Evolutionary conservation across 2,329 filamentous ascomycete genomes (phyloP), one percentile per base, ranked within the genome.

Genomic region (Shiraia sp.): DNA sequence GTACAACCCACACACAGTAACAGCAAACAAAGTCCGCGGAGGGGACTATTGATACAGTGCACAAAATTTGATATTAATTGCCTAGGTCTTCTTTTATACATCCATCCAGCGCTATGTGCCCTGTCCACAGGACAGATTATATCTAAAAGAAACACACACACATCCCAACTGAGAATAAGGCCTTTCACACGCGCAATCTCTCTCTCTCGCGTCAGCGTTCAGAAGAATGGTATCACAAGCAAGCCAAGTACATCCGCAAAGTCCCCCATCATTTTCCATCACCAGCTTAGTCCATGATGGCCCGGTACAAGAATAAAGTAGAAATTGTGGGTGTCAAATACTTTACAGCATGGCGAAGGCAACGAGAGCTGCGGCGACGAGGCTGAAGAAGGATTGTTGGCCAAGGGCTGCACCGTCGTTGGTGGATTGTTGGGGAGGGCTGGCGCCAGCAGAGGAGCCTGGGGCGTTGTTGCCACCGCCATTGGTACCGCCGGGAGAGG

Each of bases 321-420:
- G 19, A 22, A 22, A 22, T 8, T 8, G 19, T 22, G 19, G 8
- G 4, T 22, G 19, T 22, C 19, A 22, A 19, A 13, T 29, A 10
- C 25, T 51, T 31, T 63, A 69, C 49, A 67, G 52, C 16, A 59
- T 31, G 3, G 59, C 48, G 35, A 62, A 48, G 22, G 53, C 57
- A 29, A 56, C 61, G 22, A 62, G 24, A 35, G 40, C 55, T 19
- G 55, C 63, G 9, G 57, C 51, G 35, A 56, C 53, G 13, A 66
- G 30, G 22, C 63, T 55, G 17, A 66, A 39, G 40, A 61, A 36
- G 3, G 57, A 61, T 36, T 63, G 57, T 24, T 42, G 44, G 23
- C 42, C 41, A 31, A 61, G 40, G 14, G 45, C 43, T 10, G 63
- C 41, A n/a, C 63, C 59, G 13, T 45, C 52, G 45, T 61, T 64